phyloP scores from a whole-genome alignment of 352 stramenopile genomes.

The Globisporangium sylvaticum region DNA sequence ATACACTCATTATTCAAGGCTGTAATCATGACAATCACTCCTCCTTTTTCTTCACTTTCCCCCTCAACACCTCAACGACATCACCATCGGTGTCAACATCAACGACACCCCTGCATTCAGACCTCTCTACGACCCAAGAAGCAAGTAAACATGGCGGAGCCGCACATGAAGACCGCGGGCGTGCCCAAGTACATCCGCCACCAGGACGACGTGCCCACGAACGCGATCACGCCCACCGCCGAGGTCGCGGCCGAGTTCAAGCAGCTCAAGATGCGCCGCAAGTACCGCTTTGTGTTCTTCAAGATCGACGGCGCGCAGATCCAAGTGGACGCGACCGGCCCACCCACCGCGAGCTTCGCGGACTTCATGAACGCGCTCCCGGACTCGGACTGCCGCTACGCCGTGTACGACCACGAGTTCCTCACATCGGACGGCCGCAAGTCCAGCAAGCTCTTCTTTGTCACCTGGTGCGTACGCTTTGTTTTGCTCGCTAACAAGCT shows the following conservation, averaged over 20 bases:
- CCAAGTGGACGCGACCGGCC: slow-evolving; percentile 50
- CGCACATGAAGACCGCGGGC: slow-evolving; percentile 84
- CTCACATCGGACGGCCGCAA: slow-evolving; percentile 72
- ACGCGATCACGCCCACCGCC: slow-evolving; percentile 62
- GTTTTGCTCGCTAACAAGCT: neutral
- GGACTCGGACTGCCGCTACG: slow-evolving; percentile 83
- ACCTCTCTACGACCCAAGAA: neutral
- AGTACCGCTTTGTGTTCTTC: slow-evolving; percentile 83
- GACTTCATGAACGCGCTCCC: slow-evolving; percentile 61
- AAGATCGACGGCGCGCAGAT: slow-evolving; percentile 76
- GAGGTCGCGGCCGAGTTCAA: slow-evolving; percentile 71
- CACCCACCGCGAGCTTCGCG: slow-evolving; percentile 42
- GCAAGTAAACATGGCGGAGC: slow-evolving; percentile 51
- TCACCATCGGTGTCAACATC: neutral
- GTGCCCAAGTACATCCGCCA: slow-evolving; percentile 71
- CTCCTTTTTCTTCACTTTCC: neutral
- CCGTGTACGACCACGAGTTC: slow-evolving; percentile 86
- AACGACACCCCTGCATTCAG: neutral
- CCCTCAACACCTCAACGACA: neutral
- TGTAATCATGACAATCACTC: neutral
- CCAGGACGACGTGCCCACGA: slow-evolving; percentile 67
- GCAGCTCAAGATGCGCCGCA: slow-evolving; percentile 87
- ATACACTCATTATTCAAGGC: neutral
- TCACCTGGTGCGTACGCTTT: slow-evolving; percentile 55
- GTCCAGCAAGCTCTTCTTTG: slow-evolving; percentile 86